Evolutionary conservation across 2,329 filamentous ascomycete species (phyloP), one percentile per base, ranked within the genome.

Genomic region (Geosmithia putterillii): DNA sequence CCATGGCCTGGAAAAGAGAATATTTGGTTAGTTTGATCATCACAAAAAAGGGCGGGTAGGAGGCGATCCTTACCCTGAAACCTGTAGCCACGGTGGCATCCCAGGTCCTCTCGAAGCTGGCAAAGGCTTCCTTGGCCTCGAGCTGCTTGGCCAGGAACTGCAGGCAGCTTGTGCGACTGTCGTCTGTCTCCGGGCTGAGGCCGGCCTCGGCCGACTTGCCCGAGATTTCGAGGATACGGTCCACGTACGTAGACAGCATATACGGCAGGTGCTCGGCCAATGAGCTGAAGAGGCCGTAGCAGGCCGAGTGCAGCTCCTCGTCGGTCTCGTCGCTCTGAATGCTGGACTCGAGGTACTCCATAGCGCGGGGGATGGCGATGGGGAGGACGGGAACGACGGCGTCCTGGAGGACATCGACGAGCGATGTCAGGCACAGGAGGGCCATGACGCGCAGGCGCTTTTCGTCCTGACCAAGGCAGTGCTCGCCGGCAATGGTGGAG

Each of bases 361-460:
- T 71, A 1, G 83, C 75, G 48, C 76, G 81, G 1, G 82, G 79
- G 36, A 95, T 75, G 0, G 87, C 80, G 20, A 71, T 71, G 1
- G 90, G 87, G 18, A 96, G 67, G 0, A 95, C 72, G 0, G 88
- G 84, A 18, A 96, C 83, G 46, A 94, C 83, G 12, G 82, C 83
- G 50, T 95, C 87, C 46, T 84, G 82, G 35, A 96, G 69, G 8
- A 95, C 87, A 52, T 95, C 87, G 4, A 94, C 81, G 53, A 94
- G 77, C 1, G 88, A 95, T 3, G 90, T 83, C 45, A 98, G 73
- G 57, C 88, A 95, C 41, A 95, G 67, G 39, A 95, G 67, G n/a
- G 87, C 86, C 69, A 94, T 84, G 46, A 90, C 74, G 36, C 82
- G 81, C 40, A 95, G 74, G 21, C 77, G 76, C 50, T 74, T 69